Evolutionary conservation across 306 rosid genomes (phyloP), one percentile per base, ranked within the genome.

Genomic region (Bauhinia variegata): DNA sequence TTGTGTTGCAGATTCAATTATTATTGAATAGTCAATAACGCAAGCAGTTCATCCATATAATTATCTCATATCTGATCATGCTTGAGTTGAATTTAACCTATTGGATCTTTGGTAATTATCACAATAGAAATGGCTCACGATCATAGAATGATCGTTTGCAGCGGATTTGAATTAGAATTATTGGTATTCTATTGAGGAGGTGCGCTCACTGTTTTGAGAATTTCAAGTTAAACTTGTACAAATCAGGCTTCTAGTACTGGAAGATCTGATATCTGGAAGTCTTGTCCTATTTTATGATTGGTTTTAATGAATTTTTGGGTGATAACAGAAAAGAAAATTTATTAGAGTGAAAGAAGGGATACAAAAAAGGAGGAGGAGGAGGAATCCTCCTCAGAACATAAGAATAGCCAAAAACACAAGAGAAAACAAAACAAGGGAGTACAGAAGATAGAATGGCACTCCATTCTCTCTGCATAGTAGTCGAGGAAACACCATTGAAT

Each of bases 151-250:
- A 36, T 36, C 2, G 9, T 36, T 36, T 36, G 41, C 41, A 0
- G 9, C 7, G 5, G 10, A 37, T 56, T 68, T 53, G 65, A 68
- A 33, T 54, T 7, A 17, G 44, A 30, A 19, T 56, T 56, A 1
- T 68, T 31, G 13, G 19, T 12, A 56, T 61, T 68, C 36, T 59
- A 43, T 3, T 30, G 54, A 36, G 65, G 37, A 59, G 66, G 13
- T 47, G 38, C 30, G 8, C 37, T 15, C 14, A 14, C 19, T 16
- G 46, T 68, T 44, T 32, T 12, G 38, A 57, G 58, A 57, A 66
- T 47, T 57, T 6, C 14, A 37, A 52, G 51, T 48, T 14, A 13
- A 18, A 70, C 33, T 6, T 48, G 49, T 70, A n/a, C 67, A 23
- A 32, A 44, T 8, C 46, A 18, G 48, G 36, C 31, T 17, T 67